Evolutionary conservation across 2,329 filamentous ascomycete genomes (phyloP), one percentile per base, ranked within the genome.

Genomic region (Paraconiothyrium brasiliense): DNA sequence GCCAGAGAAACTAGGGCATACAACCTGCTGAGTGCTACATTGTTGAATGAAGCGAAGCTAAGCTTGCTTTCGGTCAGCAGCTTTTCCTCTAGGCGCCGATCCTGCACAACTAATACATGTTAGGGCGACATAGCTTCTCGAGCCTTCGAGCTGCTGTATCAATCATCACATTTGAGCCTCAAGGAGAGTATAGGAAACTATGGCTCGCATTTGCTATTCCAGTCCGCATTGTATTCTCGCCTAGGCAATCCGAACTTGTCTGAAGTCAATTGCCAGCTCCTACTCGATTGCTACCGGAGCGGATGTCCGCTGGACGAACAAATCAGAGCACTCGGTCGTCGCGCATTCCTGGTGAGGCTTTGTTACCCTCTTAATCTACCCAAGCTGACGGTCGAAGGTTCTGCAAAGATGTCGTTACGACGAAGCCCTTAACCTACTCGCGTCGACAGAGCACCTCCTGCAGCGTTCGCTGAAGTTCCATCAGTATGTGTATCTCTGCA

Each of bases 1-100:
- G 92, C 94, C 2, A 93, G 90, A 72, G 94, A 97, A 73, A 87
- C 88, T 0, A 92, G 92, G 58, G 94, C 95, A 87, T 95, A 92
- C 87, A 89, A 89, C 56, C 81, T 97, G 2, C 88, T 94, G 81
- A 93, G 91, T 73, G 93, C 92, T 2, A 92, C 93, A 1, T 82
- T 97, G 14, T 83, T 97, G 57, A 93, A 90, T 69, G 94, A 98
- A 78, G 92, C 93, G 2, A 96, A 94, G 75, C 81, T 96, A 46
- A 87, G 87, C 22, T 84, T 97, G 59, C 85, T 88, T 57, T 90
- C 89, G 71, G 93, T 93, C 79, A 85, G 90, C 60, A 10, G 0
- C 9, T 11, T 43, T 10, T 24, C 32, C 14, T 30, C 16, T n/a
- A n/a, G 3, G 46, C 43, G 22, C 22, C 20, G 5, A 59, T 22